A percentile compares a stretch with the other conserved stretches of the same genome.
Conservation (phyloP, 2,329 filamentous ascomycete species). For the Proliferodiscus dingleyae region DNA sequence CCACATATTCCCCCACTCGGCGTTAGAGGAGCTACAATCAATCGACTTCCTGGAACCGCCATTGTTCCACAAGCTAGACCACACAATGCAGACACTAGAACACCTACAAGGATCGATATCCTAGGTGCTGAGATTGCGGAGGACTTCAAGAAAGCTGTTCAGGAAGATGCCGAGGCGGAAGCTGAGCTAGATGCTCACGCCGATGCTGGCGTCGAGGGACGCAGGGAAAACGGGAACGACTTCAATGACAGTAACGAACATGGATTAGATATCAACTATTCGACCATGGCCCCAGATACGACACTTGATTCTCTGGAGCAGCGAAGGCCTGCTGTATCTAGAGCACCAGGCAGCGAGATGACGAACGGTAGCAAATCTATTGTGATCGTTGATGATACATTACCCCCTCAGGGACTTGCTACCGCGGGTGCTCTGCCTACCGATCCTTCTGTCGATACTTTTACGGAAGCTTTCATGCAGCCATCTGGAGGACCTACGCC, state of each 20-base stretch:
- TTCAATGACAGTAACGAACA: constrained; percentile 14
- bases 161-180: constrained; percentile 52
- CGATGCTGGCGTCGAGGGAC: constrained; percentile 34
- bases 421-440: constrained; percentile 42
- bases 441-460: constrained; percentile 47
- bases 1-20: constrained; percentile 31
- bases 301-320: constrained; percentile 21
- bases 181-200: constrained; percentile 35
- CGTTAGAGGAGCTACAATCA: constrained; percentile 45
- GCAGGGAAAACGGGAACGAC: constrained; percentile 23
- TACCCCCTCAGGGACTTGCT: constrained; percentile 43
- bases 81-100: constrained; percentile 40
- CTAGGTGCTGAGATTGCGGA: constrained; percentile 74
- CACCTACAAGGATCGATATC: constrained; percentile 69
- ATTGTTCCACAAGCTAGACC: constrained; percentile 52
- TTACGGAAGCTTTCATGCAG: constrained; percentile 47
- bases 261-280: constrained; percentile 20
- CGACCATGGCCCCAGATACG: constrained; percentile 23
- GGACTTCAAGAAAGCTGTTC: constrained; percentile 72
- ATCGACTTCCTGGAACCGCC: constrained; percentile 54
- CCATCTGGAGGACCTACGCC: constrained; percentile 52
- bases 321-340: constrained; percentile 7
- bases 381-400: constrained; percentile 63
- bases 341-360: constrained; percentile 23
- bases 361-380: constrained; percentile 86